Conservation (phyloP, 805 yeast genomes). For the Schizosaccharomyces japonicus region DNA sequence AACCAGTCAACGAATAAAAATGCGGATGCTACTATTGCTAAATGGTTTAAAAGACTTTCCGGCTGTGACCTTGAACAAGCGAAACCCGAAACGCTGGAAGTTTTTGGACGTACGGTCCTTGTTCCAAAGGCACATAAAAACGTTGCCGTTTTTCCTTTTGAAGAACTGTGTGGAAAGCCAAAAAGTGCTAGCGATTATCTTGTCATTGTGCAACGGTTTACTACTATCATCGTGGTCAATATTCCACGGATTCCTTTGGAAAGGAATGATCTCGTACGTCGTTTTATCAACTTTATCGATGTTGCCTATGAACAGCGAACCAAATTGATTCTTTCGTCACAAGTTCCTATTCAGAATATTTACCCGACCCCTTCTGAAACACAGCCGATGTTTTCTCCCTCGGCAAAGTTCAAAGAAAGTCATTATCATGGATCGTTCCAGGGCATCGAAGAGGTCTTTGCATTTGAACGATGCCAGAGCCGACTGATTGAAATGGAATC, state of each 20-base stretch:
- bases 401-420: neutral
- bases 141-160: conserved; percentile 77
- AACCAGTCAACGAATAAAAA: conserved; percentile 40
- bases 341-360: conserved; percentile 58
- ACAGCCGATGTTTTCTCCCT: neutral
- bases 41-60: conserved; percentile 58
- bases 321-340: conserved; percentile 69
- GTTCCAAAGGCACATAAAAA: conserved; percentile 56
- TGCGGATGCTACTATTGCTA: conserved; percentile 30
- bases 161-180: conserved; percentile 65
- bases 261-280: conserved; percentile 60
- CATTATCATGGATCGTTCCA: conserved; percentile 25
- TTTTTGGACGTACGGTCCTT: conserved; percentile 70
- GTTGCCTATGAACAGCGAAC: conserved; percentile 87
- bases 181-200: conserved; percentile 87
- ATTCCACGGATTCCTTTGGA: conserved; percentile 64
- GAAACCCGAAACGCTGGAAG: conserved; percentile 20
- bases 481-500: conserved; percentile 86
- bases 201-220: conserved; percentile 50
- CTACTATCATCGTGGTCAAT: conserved; percentile 69
- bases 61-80: conserved; percentile 21
- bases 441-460: conserved; percentile 85
- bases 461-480: conserved; percentile 83
- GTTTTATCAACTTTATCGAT: conserved; percentile 84
- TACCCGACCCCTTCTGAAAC: conserved; percentile 13